phyloP scores from a whole-genome alignment of 306 rosid species.

The Prunus mira region DNA sequence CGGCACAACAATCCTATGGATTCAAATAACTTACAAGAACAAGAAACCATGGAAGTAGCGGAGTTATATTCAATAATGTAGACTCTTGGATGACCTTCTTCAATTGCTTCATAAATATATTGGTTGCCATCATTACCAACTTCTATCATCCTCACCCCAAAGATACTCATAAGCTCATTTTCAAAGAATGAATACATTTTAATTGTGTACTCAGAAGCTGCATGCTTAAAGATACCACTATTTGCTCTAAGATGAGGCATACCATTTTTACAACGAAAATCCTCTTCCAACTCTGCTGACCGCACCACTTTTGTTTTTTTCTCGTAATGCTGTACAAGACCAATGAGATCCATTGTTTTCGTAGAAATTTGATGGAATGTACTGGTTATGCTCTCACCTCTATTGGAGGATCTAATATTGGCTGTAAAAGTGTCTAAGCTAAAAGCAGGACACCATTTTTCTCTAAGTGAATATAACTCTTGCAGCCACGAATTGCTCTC shows the following conservation, averaged over 20 bases:
- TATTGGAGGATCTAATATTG: background rate
- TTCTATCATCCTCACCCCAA: slow-evolving; percentile 20
- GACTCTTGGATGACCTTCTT: slow-evolving; percentile 15
- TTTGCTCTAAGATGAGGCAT: slow-evolving; percentile 11
- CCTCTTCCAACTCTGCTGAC: slow-evolving; percentile 15
- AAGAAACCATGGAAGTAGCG: background rate
- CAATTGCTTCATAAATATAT: slow-evolving; percentile 15
- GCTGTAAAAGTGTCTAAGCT: slow-evolving; percentile 12
- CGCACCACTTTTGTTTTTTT: background rate
- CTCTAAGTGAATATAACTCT: slow-evolving; percentile 3
- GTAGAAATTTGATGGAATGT: slow-evolving; percentile 21
- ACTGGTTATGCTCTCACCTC: slow-evolving; percentile 7
- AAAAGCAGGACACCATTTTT: slow-evolving; percentile 16
- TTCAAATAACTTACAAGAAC: slow-evolving; percentile 22
- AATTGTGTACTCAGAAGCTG: slow-evolving; percentile 15
- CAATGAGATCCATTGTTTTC: slow-evolving; percentile 10
- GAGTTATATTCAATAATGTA: background rate
- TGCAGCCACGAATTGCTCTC: background rate
- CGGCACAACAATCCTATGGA: slow-evolving; percentile 18
- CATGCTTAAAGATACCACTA: slow-evolving; percentile 16
- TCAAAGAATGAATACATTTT: slow-evolving; percentile 15
- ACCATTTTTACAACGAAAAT: slow-evolving; percentile 20
- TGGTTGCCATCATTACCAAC: background rate
- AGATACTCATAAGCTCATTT: slow-evolving; percentile 13
- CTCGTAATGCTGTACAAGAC: slow-evolving; percentile 17